These are phyloP conservation scores for Epichloe uncinata DNA, from an alignment of 2,329 filamentous ascomycete genomes.

Conservation along the genomic window DNA sequence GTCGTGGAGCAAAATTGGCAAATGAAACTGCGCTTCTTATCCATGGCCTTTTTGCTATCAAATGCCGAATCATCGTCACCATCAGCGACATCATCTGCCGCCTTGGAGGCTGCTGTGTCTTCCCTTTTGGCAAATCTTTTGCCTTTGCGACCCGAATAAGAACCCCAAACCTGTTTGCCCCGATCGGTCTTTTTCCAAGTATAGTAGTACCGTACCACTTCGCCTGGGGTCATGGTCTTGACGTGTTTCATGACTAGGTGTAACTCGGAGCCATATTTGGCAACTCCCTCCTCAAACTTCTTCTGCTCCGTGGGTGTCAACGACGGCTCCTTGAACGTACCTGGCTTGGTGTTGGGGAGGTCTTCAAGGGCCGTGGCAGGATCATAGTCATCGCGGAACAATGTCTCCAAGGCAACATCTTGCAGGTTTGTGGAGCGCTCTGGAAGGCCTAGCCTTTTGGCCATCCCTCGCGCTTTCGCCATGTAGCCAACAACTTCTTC, in stretches of 20 bases:
- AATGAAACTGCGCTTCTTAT: slow-evolving; percentile 70
- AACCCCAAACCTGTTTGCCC: slow-evolving; percentile 81
- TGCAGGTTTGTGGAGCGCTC: slow-evolving; percentile 73
- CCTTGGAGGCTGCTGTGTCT: slow-evolving; percentile 57
- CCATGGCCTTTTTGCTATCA: slow-evolving; percentile 72
- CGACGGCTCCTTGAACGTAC: slow-evolving; percentile 73
- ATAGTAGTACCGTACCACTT: slow-evolving; percentile 89
- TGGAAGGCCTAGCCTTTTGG: slow-evolving; percentile 55
- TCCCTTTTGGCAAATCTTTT: slow-evolving; percentile 74
- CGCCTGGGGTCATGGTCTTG: slow-evolving; percentile 63
- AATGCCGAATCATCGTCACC: slow-evolving; percentile 92
- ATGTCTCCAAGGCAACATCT: slow-evolving; percentile 64
- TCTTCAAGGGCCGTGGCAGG: slow-evolving; percentile 55
- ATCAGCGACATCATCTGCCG: slow-evolving; percentile 86
- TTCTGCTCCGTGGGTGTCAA: slow-evolving; percentile 67
- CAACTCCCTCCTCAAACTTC: slow-evolving; percentile 82
- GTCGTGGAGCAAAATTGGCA: slow-evolving; percentile 88
- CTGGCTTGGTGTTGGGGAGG: slow-evolving; percentile 53
- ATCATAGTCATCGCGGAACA: slow-evolving; percentile 62
- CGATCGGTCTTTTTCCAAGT: slow-evolving; percentile 92
- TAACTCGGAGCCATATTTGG: slow-evolving; percentile 84
- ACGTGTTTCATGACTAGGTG: slow-evolving; percentile 73
- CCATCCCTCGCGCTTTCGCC: slow-evolving; percentile 49
- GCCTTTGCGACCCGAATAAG: slow-evolving; percentile 73
- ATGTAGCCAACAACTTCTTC: slow-evolving; percentile 66